These are phyloP conservation scores for Eutrema heterophyllum DNA, from an alignment of 345 rosid genomes.

Conservation along the genomic window DNA sequence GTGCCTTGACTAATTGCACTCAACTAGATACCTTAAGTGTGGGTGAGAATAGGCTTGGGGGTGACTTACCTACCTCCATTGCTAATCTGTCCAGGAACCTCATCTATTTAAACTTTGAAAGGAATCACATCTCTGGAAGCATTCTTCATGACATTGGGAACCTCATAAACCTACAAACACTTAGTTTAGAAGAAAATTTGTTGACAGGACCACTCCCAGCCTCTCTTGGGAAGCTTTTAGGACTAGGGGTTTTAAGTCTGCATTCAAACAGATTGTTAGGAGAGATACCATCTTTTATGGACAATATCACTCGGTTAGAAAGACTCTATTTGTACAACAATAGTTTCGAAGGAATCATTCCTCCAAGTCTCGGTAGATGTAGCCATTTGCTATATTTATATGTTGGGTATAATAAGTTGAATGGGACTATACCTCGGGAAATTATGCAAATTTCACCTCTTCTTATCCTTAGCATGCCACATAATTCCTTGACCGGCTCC, in stretches of 20 bases:
- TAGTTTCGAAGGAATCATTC: too few species aligned
- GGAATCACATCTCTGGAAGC: neutral
- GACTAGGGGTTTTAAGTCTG: too few species aligned
- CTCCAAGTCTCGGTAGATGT: fast-evolving
- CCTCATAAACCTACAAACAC: neutral
- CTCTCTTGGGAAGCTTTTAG: neutral
- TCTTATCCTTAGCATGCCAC: too few species aligned
- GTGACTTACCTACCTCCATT: neutral
- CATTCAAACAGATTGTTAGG: too few species aligned
- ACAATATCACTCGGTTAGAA: too few species aligned
- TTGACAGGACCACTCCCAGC: neutral
- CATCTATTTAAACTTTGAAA: neutral
- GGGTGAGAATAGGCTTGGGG: neutral
- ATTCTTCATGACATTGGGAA: neutral
- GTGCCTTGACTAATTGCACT: slow-evolving; percentile 6
- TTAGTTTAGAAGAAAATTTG: neutral
- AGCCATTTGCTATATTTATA: fast-evolving
- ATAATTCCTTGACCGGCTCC: too few species aligned
- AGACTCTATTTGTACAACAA: too few species aligned
- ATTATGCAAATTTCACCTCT: too few species aligned
- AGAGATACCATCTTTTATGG: too few species aligned
- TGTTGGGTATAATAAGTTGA: too few species aligned
- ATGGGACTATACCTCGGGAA: too few species aligned
- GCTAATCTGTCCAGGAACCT: neutral
- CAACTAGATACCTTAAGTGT: neutral